Evolutionary conservation across 176 grass and related monocot species (phyloP), one percentile per base, ranked within the genome.

Genomic region (Musa beccarii): DNA sequence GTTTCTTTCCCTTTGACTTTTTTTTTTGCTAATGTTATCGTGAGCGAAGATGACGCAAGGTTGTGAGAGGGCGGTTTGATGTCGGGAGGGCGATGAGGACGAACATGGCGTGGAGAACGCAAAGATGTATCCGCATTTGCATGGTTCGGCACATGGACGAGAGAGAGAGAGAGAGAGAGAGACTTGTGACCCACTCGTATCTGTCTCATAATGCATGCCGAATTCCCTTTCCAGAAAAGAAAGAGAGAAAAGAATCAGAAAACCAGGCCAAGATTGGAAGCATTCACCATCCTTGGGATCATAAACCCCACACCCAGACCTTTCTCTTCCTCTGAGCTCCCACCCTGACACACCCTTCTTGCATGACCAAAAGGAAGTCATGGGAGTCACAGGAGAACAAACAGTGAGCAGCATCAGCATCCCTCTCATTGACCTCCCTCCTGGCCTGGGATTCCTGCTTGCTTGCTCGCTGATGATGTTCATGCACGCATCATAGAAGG

Each of bases 281-380:
- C 51, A 24, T 54, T 73, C 71, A 73, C 50, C 22, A 54, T 55
- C 71, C 71, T 73, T 55, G 17, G 69, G 71, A 54, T 12, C 51
- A 73, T 55, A 15, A 71, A 71, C 34, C 34, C 4, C 34, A 43
- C 34, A 5, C 6, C 34, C 34, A 25, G 12, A 16, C 29, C 21
- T 9, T 54, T 25, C 21, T 11, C 68, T 20, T 6, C 34, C 1
- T 23, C 17, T 50, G 1, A 21, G 11, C 68, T 51, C 19, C 68
- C 19, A 73, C 8, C 57, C 14, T 61, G 57, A n/a, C 57, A 61
- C 17, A n/a, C 1, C 26, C 1, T 54, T 28, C 0, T 73, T 9
- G 6, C 71, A 55, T 55, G 51, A 72, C 52, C 67, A 49, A 49
- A 26, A 21, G 57, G 57, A 19, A n/a, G 21, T 7, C 34, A 43